phyloP scores from a whole-genome alignment of 23 red algal genomes.

The Gracilaria domingensis region DNA sequence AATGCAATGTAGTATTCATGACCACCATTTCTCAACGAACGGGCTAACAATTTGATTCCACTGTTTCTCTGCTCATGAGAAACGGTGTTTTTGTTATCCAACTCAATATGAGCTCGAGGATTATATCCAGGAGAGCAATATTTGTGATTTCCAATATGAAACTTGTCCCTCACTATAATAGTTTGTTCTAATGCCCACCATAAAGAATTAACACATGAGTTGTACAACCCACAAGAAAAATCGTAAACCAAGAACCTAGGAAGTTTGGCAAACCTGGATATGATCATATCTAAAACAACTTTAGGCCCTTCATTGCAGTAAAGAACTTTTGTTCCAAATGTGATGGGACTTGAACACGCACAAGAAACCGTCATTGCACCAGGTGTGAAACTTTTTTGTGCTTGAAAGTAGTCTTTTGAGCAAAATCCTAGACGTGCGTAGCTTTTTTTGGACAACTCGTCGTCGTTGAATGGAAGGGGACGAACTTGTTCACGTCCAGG shows the following conservation, averaged over 20 bases:
- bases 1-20: neutral
- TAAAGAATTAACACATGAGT: neutral
- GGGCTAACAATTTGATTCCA: neutral
- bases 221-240: neutral
- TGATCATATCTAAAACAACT: neutral
- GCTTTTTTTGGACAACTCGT: too few relatives aligned
- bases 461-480: too few relatives aligned
- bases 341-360: neutral
- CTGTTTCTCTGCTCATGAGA: constrained; percentile 27
- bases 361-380: neutral
- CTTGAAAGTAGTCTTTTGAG: too few relatives aligned
- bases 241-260: constrained; percentile 7
- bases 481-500: too few relatives aligned
- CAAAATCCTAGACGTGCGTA: too few relatives aligned
- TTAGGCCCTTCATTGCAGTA: neutral
- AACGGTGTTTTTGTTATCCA: neutral
- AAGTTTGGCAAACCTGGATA: neutral
- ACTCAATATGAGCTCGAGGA: neutral
- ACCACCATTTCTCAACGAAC: neutral
- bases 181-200: constrained; percentile 4
- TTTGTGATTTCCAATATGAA: constrained; percentile 33
- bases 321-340: neutral
- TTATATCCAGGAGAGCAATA: neutral
- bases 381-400: neutral
- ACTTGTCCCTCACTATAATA: neutral